Evolutionary conservation across 2,329 filamentous ascomycete genomes (phyloP).

Genomic region (Geosmithia putterillii): DNA sequence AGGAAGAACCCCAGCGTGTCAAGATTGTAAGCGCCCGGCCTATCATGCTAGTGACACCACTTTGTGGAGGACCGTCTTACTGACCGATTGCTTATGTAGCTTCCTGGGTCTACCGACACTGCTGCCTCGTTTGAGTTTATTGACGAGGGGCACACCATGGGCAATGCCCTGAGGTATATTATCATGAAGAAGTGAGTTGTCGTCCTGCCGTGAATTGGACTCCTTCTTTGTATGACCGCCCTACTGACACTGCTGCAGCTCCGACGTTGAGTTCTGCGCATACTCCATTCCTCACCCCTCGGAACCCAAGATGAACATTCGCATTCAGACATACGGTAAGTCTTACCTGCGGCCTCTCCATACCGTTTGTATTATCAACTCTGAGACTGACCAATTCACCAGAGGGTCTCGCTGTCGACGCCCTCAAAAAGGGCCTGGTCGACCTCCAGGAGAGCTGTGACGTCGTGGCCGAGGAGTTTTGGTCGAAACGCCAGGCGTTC

Average conservation of each 20-base stretch:
- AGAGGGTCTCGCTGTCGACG: conserved; percentile 75
- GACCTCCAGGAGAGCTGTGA: conserved; percentile 90
- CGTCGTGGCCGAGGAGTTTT: conserved; percentile 86
- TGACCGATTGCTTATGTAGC: conserved; percentile 33
- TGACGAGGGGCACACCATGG: conserved; percentile 87
- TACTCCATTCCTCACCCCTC: conserved; percentile 97
- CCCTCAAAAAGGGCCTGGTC: conserved; percentile 77
- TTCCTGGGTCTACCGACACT: conserved; percentile 73
- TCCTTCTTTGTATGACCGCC: not conserved
- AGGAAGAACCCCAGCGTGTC: conserved; percentile 42
- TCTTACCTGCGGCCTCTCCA: conserved; percentile 3
- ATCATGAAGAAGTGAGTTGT: conserved; percentile 96
- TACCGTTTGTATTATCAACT: not conserved
- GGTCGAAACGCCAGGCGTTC: conserved; percentile 32
- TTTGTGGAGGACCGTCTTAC: not conserved
- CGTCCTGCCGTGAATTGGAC: conserved; percentile 4
- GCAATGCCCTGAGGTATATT: conserved; percentile 85
- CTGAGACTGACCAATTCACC: not conserved
- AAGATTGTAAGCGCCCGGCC: conserved; percentile 34
- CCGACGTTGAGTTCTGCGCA: conserved; percentile 93
- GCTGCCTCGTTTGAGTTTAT: conserved; percentile 93
- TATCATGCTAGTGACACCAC: not conserved
- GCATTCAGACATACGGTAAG: conserved; percentile 93
- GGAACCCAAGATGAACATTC: conserved; percentile 90
- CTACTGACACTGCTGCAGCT: conserved; percentile 45